Evolutionary conservation across 2,329 filamentous ascomycete genomes (phyloP).

Genomic region (Trichoderma gracile): DNA sequence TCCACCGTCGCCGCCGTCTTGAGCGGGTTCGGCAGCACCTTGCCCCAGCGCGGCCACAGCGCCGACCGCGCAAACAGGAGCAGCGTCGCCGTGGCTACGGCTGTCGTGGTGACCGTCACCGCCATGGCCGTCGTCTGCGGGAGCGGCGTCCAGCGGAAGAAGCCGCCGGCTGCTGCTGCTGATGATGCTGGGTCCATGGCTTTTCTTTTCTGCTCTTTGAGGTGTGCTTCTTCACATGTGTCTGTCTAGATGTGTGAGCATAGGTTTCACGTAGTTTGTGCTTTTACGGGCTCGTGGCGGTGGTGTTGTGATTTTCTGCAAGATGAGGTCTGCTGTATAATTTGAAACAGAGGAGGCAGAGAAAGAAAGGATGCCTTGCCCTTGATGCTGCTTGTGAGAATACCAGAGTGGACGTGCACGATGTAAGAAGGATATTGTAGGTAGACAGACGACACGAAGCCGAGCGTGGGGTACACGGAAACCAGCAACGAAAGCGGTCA

Average conservation of each 20-base stretch:
- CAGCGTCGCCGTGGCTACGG: slow-evolving; percentile 41
- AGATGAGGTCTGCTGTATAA: too few relatives aligned
- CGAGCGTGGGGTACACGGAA: too few relatives aligned
- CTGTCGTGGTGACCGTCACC: slow-evolving; percentile 43
- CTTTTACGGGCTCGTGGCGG: too few relatives aligned
- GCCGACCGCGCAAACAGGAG: slow-evolving; percentile 39
- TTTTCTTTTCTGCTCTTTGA: neutral
- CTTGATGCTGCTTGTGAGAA: too few relatives aligned
- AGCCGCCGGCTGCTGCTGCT: slow-evolving; percentile 22
- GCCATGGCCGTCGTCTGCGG: slow-evolving; percentile 27
- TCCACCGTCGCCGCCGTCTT: slow-evolving; percentile 41
- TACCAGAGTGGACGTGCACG: too few relatives aligned
- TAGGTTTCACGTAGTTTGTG: too few relatives aligned
- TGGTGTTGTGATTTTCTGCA: neutral
- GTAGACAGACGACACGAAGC: too few relatives aligned
- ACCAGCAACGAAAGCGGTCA: too few relatives aligned
- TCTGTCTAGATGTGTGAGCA: neutral
- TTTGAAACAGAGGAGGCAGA: too few relatives aligned
- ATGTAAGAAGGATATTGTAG: too few relatives aligned
- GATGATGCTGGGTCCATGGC: slow-evolving; percentile 36
- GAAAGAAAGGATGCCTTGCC: too few relatives aligned
- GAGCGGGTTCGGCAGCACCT: slow-evolving; percentile 48
- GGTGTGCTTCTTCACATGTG: neutral
- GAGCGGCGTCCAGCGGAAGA: slow-evolving; percentile 28
- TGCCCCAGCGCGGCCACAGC: slow-evolving; percentile 45